Evolutionary conservation across 495 filamentous ascomycete genomes (phyloP), one percentile per base, ranked within the genome.

Genomic region (Melanomma pulvis-pyrius): DNA sequence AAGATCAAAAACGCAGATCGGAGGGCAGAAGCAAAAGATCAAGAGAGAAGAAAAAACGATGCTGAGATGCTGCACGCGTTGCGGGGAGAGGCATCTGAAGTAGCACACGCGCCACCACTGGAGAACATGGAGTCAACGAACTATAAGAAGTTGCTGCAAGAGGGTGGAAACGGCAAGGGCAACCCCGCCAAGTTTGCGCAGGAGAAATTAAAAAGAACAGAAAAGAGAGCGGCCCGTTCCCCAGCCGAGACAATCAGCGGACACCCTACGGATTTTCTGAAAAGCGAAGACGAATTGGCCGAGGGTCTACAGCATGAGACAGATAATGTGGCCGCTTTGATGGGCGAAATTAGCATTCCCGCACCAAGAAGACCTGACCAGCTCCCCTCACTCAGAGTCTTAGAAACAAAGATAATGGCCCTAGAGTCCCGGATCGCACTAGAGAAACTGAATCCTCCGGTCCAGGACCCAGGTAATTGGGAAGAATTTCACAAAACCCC

Each of bases 351-450:
- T 17, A 44, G n/a, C 17, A 17, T 44, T 12, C 39, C 39, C 4
- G 9, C 8, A 17, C 17, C 17, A 44, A 44, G n/a, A 44, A n/a
- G 9, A 12, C 39, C 17, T 44, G 8, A 2, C 39, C 17, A 15
- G 39, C 17, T 15, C 39, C 39, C 39, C 17, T n/a, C 39, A 7
- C 21, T 56, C 15, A 28, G 6, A 48, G 25, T 1, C 4, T 32
- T 63, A 1, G 13, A 56, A 24, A n/a, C 30, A 6, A 55, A 49
- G 26, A 49, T 63, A 17, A 24, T 8, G 1, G 24, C 25, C 7
- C 36, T 63, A 6, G 52, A 63, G 46, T 36, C 25, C 8, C 50
- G 36, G 3, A 55, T 63, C 51, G 28, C 29, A 15, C 1, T 34
- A 8, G 61, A 63, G 61, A 63, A 56, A 26, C 1, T 13, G 11